Base-by-base conservation (phyloP, 1,284 basidiomycete species). In the Vanrija sp. region DNA sequence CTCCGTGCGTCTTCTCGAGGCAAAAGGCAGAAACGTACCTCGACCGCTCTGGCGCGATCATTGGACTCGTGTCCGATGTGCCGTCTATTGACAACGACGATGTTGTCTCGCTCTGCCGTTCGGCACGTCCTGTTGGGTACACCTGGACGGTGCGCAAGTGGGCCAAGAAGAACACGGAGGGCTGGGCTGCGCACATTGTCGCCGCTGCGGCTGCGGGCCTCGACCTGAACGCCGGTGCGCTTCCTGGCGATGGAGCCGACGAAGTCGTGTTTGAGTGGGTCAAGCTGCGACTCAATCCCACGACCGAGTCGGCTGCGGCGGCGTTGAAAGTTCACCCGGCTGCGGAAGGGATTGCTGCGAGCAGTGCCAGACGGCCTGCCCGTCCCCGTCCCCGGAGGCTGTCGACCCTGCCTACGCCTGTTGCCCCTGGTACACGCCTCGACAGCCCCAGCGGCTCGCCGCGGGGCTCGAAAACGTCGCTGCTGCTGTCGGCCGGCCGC, bases 61-160 rank as follows among this genome's bases (percentile, higher is more conserved):
- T 68, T 7, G 69, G 67, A 18, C 55, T 70, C 26, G 57, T 58
- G 3, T 42, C 55, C 18, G 52, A 49, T 39, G 46, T 38, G 21
- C n/a, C 14, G 34, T 12, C 34, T 15, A 34, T 34, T 16, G 38
- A 18, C 6, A 49, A 46, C 4, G 43, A n/a, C 18, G 54, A 55
- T 7, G 15, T 43, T 7, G 43, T 57, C 14, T 43, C 57, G 42
- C 34, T 55, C 51, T 15, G 39, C 18, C 65, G 66, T 4, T 67
- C 66, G 0, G 53, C 54, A n/a, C 66, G 75, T 39, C 72, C 75
- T 8, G 56, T 74, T 6, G 73, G 71, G 65, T 93, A 94, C 65
- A 83, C 88, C 4, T 95, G 91, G 89, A 81, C 88, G 5, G 84
- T 92, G 18, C 80, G 85, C 52, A 81, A 80, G 58, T 95, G 91